Evolutionary conservation across 2,329 filamentous ascomycete species (phyloP).

Genomic region (Penicillium nordicum): DNA sequence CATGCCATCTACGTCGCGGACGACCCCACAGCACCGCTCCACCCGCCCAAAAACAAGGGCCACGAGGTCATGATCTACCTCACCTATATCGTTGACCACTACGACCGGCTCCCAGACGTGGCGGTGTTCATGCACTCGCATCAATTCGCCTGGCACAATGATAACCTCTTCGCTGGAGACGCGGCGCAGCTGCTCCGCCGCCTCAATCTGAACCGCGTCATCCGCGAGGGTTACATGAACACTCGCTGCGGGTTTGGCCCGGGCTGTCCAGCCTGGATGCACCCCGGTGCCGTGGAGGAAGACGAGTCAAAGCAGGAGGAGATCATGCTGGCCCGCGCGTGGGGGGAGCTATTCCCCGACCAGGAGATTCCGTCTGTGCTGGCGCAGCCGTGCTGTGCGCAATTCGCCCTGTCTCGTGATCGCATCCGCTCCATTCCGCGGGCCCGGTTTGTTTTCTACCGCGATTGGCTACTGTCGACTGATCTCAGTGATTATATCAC

Average conservation of each 20-base stretch:
- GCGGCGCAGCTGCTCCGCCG: slow-evolving; percentile 50
- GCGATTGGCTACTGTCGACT: slow-evolving; percentile 61
- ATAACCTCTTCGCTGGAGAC: slow-evolving; percentile 51
- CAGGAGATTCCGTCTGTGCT: slow-evolving; percentile 49
- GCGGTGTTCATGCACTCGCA: slow-evolving; percentile 60
- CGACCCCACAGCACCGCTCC: slow-evolving; percentile 48
- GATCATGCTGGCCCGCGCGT: slow-evolving; percentile 44
- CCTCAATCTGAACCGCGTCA: slow-evolving; percentile 52
- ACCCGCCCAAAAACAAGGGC: slow-evolving; percentile 58
- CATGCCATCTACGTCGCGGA: slow-evolving; percentile 53
- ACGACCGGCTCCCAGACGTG: slow-evolving; percentile 57
- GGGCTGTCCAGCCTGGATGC: slow-evolving; percentile 59
- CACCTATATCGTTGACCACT: slow-evolving; percentile 62
- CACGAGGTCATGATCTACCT: slow-evolving; percentile 62
- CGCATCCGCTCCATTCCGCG: slow-evolving; percentile 54
- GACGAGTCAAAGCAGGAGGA: slow-evolving; percentile 48
- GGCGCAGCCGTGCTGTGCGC: slow-evolving; percentile 61
- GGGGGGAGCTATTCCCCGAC: slow-evolving; percentile 48
- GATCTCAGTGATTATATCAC: slow-evolving; percentile 54
- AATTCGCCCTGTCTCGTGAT: slow-evolving; percentile 60
- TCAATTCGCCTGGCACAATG: slow-evolving; percentile 58
- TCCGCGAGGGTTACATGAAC: slow-evolving; percentile 57
- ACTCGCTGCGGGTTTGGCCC: slow-evolving; percentile 57
- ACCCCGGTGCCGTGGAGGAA: slow-evolving; percentile 42
- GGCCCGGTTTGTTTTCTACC: slow-evolving; percentile 54